Conservation (phyloP, 2,329 filamentous ascomycete species). For the Zymoseptoria brevis region DNA sequence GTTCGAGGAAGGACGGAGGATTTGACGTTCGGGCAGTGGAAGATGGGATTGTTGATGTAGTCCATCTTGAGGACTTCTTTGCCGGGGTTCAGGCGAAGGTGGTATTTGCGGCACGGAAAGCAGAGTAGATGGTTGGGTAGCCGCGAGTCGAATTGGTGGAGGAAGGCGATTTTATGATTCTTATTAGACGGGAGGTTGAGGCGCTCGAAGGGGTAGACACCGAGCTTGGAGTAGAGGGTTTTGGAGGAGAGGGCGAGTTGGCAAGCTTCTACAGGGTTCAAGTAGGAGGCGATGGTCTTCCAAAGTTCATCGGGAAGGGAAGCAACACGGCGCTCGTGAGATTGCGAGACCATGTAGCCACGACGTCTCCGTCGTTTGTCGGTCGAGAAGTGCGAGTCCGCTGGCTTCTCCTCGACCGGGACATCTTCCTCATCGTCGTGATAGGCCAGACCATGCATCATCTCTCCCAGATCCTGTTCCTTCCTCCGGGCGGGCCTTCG, state of each 20-base stretch:
- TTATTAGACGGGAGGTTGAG: slow-evolving; percentile 39
- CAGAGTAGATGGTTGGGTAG: slow-evolving; percentile 52
- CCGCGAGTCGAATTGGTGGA: slow-evolving; percentile 43
- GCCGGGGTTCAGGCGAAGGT: slow-evolving; percentile 46
- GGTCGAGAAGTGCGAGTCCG: slow-evolving; percentile 16
- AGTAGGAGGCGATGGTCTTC: slow-evolving; percentile 35
- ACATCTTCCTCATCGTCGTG: slow-evolving; percentile 32
- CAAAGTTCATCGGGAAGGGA: slow-evolving; percentile 42
- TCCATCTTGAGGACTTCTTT: slow-evolving; percentile 47
- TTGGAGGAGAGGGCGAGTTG: slow-evolving; percentile 44
- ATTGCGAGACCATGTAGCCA: slow-evolving; percentile 11
- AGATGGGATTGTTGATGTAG: slow-evolving; percentile 49
- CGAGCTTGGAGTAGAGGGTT: slow-evolving; percentile 39
- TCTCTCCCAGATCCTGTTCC: slow-evolving; percentile 29
- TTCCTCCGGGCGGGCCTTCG: slow-evolving; percentile 11
- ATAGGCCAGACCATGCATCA: slow-evolving; percentile 30
- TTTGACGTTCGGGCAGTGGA: slow-evolving; percentile 46
- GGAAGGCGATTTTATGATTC: slow-evolving; percentile 43
- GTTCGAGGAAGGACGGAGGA: slow-evolving; percentile 46
- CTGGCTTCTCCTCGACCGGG: slow-evolving; percentile 21
- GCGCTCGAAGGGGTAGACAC: slow-evolving; percentile 32
- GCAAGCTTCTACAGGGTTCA: slow-evolving; percentile 42
- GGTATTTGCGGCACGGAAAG: slow-evolving; percentile 50
- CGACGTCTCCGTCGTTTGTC: slow-evolving; percentile 5
- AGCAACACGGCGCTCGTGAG: slow-evolving; percentile 37